phyloP scores from a whole-genome alignment of 1,284 basidiomycete species.

The Ustanciosporium gigantosporum region DNA sequence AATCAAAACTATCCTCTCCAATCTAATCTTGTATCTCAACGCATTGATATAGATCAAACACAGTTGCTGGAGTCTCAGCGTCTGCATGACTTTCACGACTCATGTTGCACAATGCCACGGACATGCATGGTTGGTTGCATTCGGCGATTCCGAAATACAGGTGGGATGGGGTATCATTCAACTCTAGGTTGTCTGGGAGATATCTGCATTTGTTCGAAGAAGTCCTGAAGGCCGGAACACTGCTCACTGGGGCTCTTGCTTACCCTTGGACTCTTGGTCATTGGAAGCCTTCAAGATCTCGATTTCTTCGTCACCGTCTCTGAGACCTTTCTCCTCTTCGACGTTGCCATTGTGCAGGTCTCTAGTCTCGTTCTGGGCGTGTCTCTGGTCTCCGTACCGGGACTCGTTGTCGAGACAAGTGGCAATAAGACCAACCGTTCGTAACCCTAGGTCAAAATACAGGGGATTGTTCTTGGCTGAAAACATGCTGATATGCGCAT shows the following conservation, averaged over 20 bases:
- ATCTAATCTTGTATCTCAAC: conserved; percentile 44
- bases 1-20: conserved; percentile 41
- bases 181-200: too few species aligned
- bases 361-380: conserved; percentile 7
- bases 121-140: not conserved
- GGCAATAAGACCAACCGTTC: conserved; percentile 17
- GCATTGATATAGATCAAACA: too few species aligned
- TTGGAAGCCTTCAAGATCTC: conserved; percentile 12
- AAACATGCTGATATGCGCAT: conserved; percentile 90
- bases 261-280: not conserved
- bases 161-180: too few species aligned
- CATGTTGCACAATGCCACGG: too few species aligned
- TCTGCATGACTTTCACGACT: not conserved
- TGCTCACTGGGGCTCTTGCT: too few species aligned
- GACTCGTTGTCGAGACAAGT: conserved; percentile 38
- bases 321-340: conserved; percentile 22
- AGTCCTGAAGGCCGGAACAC: too few species aligned
- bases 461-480: conserved; percentile 79
- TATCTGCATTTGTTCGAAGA: too few species aligned
- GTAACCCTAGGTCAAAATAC: conserved; percentile 78
- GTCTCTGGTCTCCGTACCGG: conserved; percentile 26
- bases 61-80: too few species aligned
- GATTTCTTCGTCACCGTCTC: conserved; percentile 31
- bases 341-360: conserved; percentile 1
- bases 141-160: too few species aligned